Evolutionary conservation across 805 yeast species (phyloP), one percentile per base, ranked within the genome.

Genomic region (Yarrowia keelungensis): DNA sequence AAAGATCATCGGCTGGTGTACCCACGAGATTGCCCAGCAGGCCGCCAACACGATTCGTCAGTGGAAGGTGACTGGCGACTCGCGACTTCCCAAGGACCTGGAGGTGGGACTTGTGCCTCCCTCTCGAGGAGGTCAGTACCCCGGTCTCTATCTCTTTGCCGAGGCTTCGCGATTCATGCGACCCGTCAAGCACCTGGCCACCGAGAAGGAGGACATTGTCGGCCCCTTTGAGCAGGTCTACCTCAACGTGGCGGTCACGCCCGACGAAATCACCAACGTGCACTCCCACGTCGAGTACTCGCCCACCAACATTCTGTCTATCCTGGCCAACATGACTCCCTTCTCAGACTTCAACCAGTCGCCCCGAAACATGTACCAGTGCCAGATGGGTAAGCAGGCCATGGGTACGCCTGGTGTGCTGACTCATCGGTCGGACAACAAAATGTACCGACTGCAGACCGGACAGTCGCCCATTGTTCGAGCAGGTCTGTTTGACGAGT

Each of bases 311-410:
- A 92, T 95, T 64, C 82, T 95, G 74, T 92, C 98, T 26, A 94
- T 95, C 73, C 84, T 95, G 79, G 99, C 98, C 72, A 95, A 95
- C 80, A 84, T 95, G 83, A 95, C 99, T 1, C 99, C 99, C 73
- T 95, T 92, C 79, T 93, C 98, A 1, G 99, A 95, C 79, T 95
- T 95, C 83, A 95, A 95, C 80, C 99, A 95, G 83, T 93, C 98
- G 36, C 99, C 99, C 76, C 90, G 99, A 87, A 95, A 95, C 79
- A 95, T 95, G 98, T 95, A 95, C 79, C 99, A 95, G 83, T 95
- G 99, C 82, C 99, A 95, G 85, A 95, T 95, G 99, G 98, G 98
- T 87, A 95, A 95, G 82, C 99, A 95, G 83, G 94, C 99, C 22
- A 95, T 95, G 99, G 99, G 99, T 80, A 95, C 99, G 5, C 99